A percentile compares a stretch with the other conserved stretches of the same genome.
phyloP scores from a whole-genome alignment of 371 early-diverging fungal species.

The Parasitella parasitica region DNA sequence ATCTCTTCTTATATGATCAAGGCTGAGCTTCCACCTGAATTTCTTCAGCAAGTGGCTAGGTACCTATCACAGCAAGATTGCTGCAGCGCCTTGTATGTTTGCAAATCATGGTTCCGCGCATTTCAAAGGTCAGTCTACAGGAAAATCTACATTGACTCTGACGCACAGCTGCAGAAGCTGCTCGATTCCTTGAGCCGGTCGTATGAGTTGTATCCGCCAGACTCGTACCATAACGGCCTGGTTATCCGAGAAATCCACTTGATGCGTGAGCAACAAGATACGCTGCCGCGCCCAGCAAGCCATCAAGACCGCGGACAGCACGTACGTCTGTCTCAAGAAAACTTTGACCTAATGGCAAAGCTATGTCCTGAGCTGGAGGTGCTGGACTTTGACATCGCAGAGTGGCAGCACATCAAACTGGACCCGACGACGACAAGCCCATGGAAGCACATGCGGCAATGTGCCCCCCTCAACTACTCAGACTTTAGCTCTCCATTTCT shows the following conservation, averaged over 20 bases:
- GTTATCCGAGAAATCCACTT: not conserved
- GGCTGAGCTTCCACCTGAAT: slow-evolving; percentile 11
- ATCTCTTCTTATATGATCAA: not conserved
- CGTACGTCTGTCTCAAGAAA: slow-evolving; percentile 4
- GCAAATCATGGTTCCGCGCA: slow-evolving; percentile 8
- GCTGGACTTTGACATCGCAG: slow-evolving; percentile 7
- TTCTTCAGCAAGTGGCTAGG: slow-evolving; percentile 4
- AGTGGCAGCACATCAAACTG: slow-evolving; percentile 8
- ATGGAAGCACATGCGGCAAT: slow-evolving; percentile 8
- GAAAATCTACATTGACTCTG: slow-evolving; percentile 3
- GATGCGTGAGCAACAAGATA: not conserved
- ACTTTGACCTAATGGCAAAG: slow-evolving; percentile 1
- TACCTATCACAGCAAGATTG: slow-evolving; percentile 7
- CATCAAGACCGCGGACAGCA: not conserved
- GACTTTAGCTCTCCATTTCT: not conserved
- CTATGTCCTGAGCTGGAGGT: slow-evolving; percentile 18
- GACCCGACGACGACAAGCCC: not conserved
- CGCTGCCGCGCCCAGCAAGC: not conserved
- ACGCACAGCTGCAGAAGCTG: slow-evolving; percentile 1
- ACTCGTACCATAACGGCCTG: not conserved
- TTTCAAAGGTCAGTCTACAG: slow-evolving; percentile 11
- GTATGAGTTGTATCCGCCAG: not conserved
- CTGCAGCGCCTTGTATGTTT: slow-evolving; percentile 3
- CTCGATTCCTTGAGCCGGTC: not conserved
- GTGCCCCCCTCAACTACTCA: not conserved